Evolutionary conservation across 148 eudicot genomes (phyloP).

Genomic region (Pharnaceum exiguum): DNA sequence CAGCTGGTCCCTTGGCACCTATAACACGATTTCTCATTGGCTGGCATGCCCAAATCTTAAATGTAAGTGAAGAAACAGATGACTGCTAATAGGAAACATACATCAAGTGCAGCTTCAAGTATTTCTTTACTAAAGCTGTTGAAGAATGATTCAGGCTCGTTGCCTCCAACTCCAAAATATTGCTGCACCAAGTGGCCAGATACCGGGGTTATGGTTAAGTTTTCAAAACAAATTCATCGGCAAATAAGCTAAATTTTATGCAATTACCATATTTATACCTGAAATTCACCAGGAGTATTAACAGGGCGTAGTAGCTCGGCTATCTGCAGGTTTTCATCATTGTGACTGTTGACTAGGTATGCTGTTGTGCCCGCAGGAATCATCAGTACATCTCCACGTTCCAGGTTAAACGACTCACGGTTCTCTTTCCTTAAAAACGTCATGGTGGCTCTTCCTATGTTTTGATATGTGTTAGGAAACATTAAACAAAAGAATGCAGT

Average conservation of each 20-base stretch:
- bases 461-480: background rate
- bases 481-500: background rate
- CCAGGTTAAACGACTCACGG: conserved; percentile 14
- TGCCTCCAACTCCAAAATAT: conserved; percentile 21
- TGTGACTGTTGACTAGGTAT: conserved; percentile 17
- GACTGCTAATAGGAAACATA: background rate
- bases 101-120: conserved; percentile 28
- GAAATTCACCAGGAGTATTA: conserved; percentile 22
- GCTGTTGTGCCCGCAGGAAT: conserved; percentile 22
- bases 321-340: conserved; percentile 15
- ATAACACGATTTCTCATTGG: background rate
- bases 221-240: background rate
- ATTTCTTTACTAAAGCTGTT: conserved; percentile 24
- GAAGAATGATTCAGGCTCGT: conserved; percentile 10
- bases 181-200: conserved; percentile 15
- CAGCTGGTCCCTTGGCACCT: conserved; percentile 19
- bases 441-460: conserved; percentile 11
- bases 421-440: conserved; percentile 19
- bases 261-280: background rate
- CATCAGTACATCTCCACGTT: conserved; percentile 26
- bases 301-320: conserved; percentile 22
- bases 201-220: too few species aligned
- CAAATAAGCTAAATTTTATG: background rate
- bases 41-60: background rate
- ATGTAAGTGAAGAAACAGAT: background rate